Base-by-base conservation (phyloP, 768 basidiomycete species). In the Agaricus subrufescens region DNA sequence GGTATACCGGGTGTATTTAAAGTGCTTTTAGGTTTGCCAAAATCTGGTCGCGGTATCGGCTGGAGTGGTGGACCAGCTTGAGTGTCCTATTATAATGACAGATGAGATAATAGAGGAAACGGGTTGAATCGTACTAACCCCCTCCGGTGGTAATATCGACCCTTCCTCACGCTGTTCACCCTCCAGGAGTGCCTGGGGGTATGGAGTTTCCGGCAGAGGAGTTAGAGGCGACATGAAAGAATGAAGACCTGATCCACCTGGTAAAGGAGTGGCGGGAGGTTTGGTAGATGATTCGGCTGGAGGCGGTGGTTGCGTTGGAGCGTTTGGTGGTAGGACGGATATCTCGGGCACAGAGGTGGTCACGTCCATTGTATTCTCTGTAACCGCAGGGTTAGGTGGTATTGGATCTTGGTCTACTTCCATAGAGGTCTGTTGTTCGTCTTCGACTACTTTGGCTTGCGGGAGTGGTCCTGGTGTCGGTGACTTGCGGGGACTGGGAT, bases 201-300 rank as follows among this genome's bases (percentile, higher is more conserved):
- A 62, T 4, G 81, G 81, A 1, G 82, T 80, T 57, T 76, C 72
- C 5, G 80, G 75, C 34, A 81, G 61, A 6, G 83, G 82, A 6
- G 83, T 82, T 37, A 85, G 56, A 12, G 71, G 70, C n/a, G 73
- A 74, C 60, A 69, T 52, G 1, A 43, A 27, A 15, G 27, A 14
- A 25, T 11, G 23, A 38, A 48, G 23, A 23, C 7, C 26, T 19
- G 38, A 27, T 23, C 38, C 40, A 27, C 42, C 30, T 3, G 46
- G 44, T 14, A 12, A 48, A 39, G 50, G 39, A 23, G 50, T 46
- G 9, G 42, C 50, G 42, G 54, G 55, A 11, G 42, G 47, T 34
- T 51, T 45, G 62, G 61, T 19, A 63, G 59, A 23, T 50, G 45
- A 46, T 9, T 34, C 40, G 27, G 14, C 38, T 15, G 53, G 46